These are phyloP conservation scores for Cladorrhinum sp. DNA, from an alignment of 2,329 filamentous ascomycete species.

Conservation along the genomic window DNA sequence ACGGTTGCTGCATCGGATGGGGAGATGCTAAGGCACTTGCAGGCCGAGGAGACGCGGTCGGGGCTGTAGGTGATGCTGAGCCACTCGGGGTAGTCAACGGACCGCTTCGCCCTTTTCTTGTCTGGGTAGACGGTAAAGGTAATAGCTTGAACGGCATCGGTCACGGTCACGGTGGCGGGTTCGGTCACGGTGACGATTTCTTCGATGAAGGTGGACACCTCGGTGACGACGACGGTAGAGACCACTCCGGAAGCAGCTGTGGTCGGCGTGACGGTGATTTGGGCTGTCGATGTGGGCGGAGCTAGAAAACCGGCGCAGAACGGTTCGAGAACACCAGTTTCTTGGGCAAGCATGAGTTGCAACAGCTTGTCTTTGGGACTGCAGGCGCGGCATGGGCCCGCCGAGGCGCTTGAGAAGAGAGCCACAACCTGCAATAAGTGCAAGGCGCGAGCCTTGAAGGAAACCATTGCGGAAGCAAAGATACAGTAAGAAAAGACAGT, in stretches of 20 bases:
- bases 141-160: background rate
- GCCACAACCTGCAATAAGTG: constrained; percentile 7
- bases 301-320: constrained; percentile 7
- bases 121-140: no score
- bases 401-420: constrained; percentile 1
- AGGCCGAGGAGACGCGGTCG: constrained; percentile 8
- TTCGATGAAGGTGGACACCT: background rate
- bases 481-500: background rate
- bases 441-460: background rate
- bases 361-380: constrained; percentile 5
- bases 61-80: background rate
- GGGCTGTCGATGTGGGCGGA: background rate
- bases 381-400: constrained; percentile 2
- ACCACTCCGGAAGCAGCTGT: background rate
- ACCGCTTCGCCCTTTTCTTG: constrained; percentile 6
- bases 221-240: constrained; percentile 5
- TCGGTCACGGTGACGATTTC: constrained; percentile 1
- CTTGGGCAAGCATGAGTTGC: constrained; percentile 5
- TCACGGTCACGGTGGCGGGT: background rate
- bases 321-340: background rate
- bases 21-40: constrained; percentile 8
- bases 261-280: constrained; percentile 5
- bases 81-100: constrained; percentile 5
- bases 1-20: background rate
- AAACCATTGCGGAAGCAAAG: background rate